Percentiles rank a stretch among this genome's conserved stretches.
These are phyloP conservation scores for Ochetophila trinervis DNA, from an alignment of 306 rosid genomes.

Conservation along the genomic window DNA sequence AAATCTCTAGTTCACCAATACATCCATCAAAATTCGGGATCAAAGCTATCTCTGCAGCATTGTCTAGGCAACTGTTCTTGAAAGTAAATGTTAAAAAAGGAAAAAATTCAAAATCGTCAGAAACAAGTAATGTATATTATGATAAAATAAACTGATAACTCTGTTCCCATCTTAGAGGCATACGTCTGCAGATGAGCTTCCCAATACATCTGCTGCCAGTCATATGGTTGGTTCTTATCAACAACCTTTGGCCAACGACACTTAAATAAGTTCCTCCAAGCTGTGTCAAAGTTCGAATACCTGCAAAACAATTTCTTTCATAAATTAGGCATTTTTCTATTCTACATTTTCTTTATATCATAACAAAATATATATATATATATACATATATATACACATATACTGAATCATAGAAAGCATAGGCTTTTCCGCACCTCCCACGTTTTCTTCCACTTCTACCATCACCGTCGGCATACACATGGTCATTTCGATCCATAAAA, in stretches of 20 bases:
- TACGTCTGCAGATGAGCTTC: slow-evolving; percentile 84
- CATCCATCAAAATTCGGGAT: slow-evolving; percentile 56
- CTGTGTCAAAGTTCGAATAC: slow-evolving; percentile 42
- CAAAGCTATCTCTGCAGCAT: slow-evolving; percentile 69
- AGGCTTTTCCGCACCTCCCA: slow-evolving; percentile 46
- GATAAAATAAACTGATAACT: not conserved
- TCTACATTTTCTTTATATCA: not conserved
- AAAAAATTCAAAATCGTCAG: slow-evolving; percentile 11
- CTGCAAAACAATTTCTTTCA: slow-evolving; percentile 33
- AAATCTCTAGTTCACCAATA: slow-evolving; percentile 56
- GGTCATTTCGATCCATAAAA: slow-evolving; percentile 28
- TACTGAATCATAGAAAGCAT: slow-evolving; percentile 9
- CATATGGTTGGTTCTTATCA: slow-evolving; percentile 32
- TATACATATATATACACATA: slow-evolving; percentile 15
- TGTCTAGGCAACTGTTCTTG: slow-evolving; percentile 74
- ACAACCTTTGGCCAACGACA: slow-evolving; percentile 57
- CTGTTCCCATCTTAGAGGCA: slow-evolving; percentile 10
- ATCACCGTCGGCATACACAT: slow-evolving; percentile 30
- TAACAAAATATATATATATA: slow-evolving; percentile 14
- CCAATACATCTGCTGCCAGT: slow-evolving; percentile 83
- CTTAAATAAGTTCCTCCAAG: slow-evolving; percentile 50
- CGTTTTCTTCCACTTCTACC: slow-evolving; percentile 56
- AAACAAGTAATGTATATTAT: not conserved
- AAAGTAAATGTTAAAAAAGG: slow-evolving; percentile 27
- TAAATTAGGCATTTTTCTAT: not conserved